Evolutionary conservation across 2,329 filamentous ascomycete genomes (phyloP).

Genomic region (Cryphonectria nitschkei): DNA sequence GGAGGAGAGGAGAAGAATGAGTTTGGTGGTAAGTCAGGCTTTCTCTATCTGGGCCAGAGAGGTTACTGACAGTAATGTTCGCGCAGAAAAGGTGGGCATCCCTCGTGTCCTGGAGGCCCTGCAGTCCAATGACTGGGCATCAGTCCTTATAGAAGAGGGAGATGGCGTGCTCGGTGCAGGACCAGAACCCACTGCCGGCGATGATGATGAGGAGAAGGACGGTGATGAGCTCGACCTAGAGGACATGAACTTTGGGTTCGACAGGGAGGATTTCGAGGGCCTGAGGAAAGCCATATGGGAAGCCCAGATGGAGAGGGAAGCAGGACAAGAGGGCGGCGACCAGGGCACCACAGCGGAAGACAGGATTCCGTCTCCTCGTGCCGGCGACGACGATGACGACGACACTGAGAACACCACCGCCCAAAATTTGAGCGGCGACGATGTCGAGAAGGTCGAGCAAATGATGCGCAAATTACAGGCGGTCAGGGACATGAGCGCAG

Average conservation of each 20-base stretch:
- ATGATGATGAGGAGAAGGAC: conserved; percentile 34
- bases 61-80: neutral
- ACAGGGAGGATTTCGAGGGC: conserved; percentile 56
- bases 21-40: conserved; percentile 56
- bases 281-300: conserved; percentile 57
- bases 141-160: conserved; percentile 35
- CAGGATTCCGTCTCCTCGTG: neutral
- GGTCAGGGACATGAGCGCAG: conserved; percentile 61
- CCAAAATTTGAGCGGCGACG: conserved; percentile 48
- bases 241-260: conserved; percentile 56
- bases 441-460: conserved; percentile 62
- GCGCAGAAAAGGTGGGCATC: conserved; percentile 61
- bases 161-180: conserved; percentile 36
- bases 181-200: neutral
- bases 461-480: conserved; percentile 69
- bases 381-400: conserved; percentile 11
- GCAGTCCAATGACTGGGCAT: conserved; percentile 68
- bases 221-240: conserved; percentile 48
- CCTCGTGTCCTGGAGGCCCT: conserved; percentile 63
- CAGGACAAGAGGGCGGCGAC: conserved; percentile 27
- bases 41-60: neutral
- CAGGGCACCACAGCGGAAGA: conserved; percentile 8
- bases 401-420: conserved; percentile 37
- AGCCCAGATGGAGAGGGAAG: conserved; percentile 37
- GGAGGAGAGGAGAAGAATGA: conserved; percentile 53